Conservation (phyloP, 2,329 filamentous ascomycete species). For the Beauveria scarabaeidicola region DNA sequence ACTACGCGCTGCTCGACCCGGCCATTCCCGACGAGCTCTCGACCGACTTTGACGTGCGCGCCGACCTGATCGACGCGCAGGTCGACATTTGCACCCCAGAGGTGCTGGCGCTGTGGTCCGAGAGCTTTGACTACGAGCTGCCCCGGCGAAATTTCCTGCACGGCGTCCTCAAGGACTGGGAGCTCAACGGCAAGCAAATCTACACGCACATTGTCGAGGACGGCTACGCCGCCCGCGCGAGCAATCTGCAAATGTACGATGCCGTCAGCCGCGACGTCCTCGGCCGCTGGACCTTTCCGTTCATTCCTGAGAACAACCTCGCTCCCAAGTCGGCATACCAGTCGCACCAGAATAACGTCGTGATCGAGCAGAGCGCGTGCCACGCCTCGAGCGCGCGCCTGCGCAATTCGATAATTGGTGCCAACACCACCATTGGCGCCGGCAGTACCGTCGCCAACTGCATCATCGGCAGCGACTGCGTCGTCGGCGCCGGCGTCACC, state of each 20-base stretch:
- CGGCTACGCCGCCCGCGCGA: constrained; percentile 78
- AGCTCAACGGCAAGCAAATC: constrained; percentile 94
- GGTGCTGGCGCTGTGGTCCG: constrained; percentile 88
- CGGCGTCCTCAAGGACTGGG: constrained; percentile 91
- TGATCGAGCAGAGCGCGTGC: constrained; percentile 70
- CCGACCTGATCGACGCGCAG: constrained; percentile 85
- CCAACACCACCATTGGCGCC: constrained; percentile 65
- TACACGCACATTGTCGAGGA: constrained; percentile 78
- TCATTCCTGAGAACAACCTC: constrained; percentile 84
- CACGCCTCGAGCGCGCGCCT: constrained; percentile 65
- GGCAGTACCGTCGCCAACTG: constrained; percentile 63
- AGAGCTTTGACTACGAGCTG: constrained; percentile 94
- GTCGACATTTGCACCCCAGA: constrained; percentile 98
- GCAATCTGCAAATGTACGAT: constrained; percentile 83
- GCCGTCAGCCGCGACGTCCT: constrained; percentile 82
- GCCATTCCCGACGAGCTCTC: constrained; percentile 64
- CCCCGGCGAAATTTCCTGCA: constrained; percentile 83
- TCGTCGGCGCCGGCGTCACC: constrained; percentile 74
- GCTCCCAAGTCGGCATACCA: constrained; percentile 69
- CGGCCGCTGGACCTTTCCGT: constrained; percentile 76
- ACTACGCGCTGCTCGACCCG: constrained; percentile 65
- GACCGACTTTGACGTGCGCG: constrained; percentile 69
- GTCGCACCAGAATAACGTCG: constrained; percentile 59
- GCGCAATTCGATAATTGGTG: constrained; percentile 65
- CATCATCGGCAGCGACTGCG: constrained; percentile 75